Conservation (phyloP, 768 basidiomycete genomes). For the Lentinula boryana region DNA sequence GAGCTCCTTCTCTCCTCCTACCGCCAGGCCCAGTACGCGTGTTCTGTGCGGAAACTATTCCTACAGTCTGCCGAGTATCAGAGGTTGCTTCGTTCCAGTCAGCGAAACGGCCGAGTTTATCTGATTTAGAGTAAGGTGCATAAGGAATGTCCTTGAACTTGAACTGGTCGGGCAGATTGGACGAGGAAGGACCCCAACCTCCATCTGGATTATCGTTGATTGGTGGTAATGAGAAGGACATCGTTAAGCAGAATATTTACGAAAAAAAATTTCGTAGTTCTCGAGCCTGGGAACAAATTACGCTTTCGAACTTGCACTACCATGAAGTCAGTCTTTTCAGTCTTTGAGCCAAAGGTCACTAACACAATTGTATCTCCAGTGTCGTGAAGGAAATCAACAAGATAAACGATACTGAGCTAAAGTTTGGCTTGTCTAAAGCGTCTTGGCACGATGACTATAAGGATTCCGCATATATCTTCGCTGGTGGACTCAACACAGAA, state of each 20-base stretch:
- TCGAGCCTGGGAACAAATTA: constrained; percentile 23
- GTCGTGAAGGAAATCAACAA: constrained; percentile 90
- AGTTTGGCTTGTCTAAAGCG: constrained; percentile 60
- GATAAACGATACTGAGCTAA: constrained; percentile 89
- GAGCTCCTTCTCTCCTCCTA: constrained; percentile 69
- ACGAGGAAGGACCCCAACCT: constrained; percentile 85
- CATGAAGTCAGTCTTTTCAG: constrained; percentile 63
- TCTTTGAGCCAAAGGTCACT: constrained; percentile 2
- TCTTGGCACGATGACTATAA: constrained; percentile 99
- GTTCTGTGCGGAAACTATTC: constrained; percentile 39
- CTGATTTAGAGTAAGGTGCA: constrained; percentile 97
- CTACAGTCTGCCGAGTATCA: constrained; percentile 55
- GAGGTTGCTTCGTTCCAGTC: constrained; percentile 88
- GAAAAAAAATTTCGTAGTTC: constrained; percentile 21
- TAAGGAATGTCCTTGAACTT: constrained; percentile 99
- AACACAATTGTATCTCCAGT: constrained; percentile 31
- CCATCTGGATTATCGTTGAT: constrained; percentile 92
- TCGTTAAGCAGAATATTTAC: constrained; percentile 34
- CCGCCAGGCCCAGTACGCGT: constrained; percentile 48
- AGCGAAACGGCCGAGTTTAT: constrained; percentile 95
- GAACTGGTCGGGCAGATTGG: constrained; percentile 81
- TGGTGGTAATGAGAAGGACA: constrained; percentile 79
- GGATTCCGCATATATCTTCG: constrained; percentile 94
- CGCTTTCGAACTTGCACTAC: constrained; percentile 10
- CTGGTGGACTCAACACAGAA: constrained; percentile 83